Base-by-base conservation (phyloP, 805 yeast species). In the Pichia paraexigua region DNA sequence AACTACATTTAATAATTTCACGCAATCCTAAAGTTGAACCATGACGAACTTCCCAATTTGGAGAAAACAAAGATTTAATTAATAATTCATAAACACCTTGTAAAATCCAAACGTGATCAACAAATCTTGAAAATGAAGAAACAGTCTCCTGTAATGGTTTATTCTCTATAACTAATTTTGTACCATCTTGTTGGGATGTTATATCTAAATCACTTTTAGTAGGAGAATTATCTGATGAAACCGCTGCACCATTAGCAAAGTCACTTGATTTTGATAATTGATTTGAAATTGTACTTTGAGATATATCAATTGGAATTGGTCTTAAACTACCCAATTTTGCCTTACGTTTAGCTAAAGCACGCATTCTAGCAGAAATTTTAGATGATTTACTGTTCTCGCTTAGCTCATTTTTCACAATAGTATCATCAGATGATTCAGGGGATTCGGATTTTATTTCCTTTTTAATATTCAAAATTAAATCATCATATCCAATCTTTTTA, bases 21-120 rank as follows among this genome's bases (percentile, higher is more conserved):
- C 98, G 76, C 40, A 94, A 71, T 0, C 98, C 98, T 60, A 94
- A 75, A 3, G 95, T 87, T 0, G 97, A 90, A 37, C 99, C 99
- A 68, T 94, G 99, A 59, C 99, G 79, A 17, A 84, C 76, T 69
- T 94, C 98, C 99, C 99, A 94, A 43, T 76, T 74, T 41, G 88
- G 95, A 54, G 84, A 83, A 63, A 88, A 88, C 53, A 94, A 69
- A 59, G 90, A 96, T 41, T 80, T 80, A 53, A 89, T 70, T 40
- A 94, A 68, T 22, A 90, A 71, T 63, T 88, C 97, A 66, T 85
- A 90, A 13, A 92, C 83, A 20, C 97, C 96, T 72, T 91, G 97
- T 59, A 91, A 88, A 49, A 89, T 95, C 97, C 98, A 94, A 0
- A 87, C 85, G 41, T 83, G 73, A 6, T 87, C 88, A 0, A 85